Evolutionary conservation across 2,329 filamentous ascomycete genomes (phyloP).

Genomic region (Fusarium sp.): DNA sequence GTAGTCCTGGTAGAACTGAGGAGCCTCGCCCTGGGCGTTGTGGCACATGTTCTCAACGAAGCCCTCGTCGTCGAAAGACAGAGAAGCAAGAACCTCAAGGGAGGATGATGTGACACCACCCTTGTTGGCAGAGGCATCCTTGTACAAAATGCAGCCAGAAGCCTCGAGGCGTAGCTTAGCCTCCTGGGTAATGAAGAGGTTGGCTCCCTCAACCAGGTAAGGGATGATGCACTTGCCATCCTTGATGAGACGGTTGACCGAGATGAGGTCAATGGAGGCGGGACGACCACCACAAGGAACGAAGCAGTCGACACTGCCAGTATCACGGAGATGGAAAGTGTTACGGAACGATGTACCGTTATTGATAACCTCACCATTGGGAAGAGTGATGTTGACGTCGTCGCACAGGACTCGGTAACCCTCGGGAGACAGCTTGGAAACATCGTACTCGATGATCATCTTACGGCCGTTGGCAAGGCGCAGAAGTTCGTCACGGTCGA

Average conservation of each 20-base stretch:
- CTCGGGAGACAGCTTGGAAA: conserved; percentile 82
- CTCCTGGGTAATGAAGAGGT: conserved; percentile 98
- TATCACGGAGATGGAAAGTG: conserved; percentile 89
- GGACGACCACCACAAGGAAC: conserved; percentile 96
- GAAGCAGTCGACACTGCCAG: conserved; percentile 83
- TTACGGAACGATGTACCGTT: conserved; percentile 98
- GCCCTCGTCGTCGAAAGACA: conserved; percentile 90
- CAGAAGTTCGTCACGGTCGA: conserved; percentile 83
- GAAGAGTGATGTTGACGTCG: conserved; percentile 87
- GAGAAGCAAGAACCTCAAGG: conserved; percentile 90
- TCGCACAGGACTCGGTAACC: conserved; percentile 95
- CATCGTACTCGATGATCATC: conserved; percentile 91
- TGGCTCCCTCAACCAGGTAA: conserved; percentile 97
- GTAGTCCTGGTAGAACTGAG: conserved; percentile 92
- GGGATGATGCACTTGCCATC: conserved; percentile 88
- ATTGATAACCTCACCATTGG: conserved; percentile 83
- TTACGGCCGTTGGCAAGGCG: conserved; percentile 85
- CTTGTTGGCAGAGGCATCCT: conserved; percentile 98
- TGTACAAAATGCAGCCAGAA: conserved; percentile 95
- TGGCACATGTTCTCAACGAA: conserved; percentile 97
- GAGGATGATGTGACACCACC: conserved; percentile 98
- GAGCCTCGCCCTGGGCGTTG: conserved; percentile 73
- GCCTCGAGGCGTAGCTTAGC: conserved; percentile 94
- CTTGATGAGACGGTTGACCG: conserved; percentile 86
- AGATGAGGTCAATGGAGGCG: conserved; percentile 93